These are phyloP conservation scores for Colletotrichum euphorbiae DNA, from an alignment of 2,329 filamentous ascomycete species.

Conservation along the genomic window DNA sequence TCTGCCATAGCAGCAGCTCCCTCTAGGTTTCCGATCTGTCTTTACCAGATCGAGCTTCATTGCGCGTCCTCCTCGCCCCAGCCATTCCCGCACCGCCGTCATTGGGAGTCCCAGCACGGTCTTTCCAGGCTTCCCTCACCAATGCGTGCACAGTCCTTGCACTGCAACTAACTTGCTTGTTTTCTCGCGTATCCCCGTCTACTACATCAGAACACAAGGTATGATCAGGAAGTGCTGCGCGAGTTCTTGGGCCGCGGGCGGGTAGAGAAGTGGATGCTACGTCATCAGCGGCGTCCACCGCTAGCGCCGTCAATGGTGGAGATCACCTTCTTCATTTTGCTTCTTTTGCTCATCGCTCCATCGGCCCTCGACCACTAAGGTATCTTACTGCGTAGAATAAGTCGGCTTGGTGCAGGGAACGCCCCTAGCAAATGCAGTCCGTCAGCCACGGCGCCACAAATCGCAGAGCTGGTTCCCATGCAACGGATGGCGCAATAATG, in stretches of 20 bases:
- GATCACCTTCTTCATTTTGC: conserved; percentile 24
- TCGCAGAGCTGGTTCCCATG: conserved; percentile 1
- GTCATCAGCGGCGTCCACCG: conserved; percentile 33
- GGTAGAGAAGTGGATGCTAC: conserved; percentile 32
- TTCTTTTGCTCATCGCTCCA: conserved; percentile 21
- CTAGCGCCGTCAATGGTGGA: conserved; percentile 8
- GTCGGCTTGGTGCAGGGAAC: neutral
- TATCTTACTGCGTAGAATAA: neutral
- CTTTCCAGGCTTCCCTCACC: conserved; percentile 16
- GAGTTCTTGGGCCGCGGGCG: conserved; percentile 30
- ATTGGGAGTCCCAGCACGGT: conserved; percentile 27
- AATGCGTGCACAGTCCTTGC: conserved; percentile 10
- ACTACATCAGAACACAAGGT: conserved; percentile 6
- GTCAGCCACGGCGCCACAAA: conserved; percentile 38
- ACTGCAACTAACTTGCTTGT: conserved; percentile 14
- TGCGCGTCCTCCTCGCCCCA: conserved; percentile 32
- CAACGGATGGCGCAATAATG: conserved; percentile 4
- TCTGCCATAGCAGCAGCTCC: conserved; percentile 14
- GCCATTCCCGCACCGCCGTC: conserved; percentile 30
- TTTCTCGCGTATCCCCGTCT: conserved; percentile 2
- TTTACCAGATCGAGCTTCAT: conserved; percentile 31
- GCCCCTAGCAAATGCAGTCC: conserved; percentile 1
- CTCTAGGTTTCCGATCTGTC: conserved; percentile 22
- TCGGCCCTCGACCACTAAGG: conserved; percentile 20
- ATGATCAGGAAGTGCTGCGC: conserved; percentile 13